These are phyloP conservation scores for Rhinocladiella similis DNA, from an alignment of 2,329 filamentous ascomycete genomes.

Conservation along the genomic window DNA sequence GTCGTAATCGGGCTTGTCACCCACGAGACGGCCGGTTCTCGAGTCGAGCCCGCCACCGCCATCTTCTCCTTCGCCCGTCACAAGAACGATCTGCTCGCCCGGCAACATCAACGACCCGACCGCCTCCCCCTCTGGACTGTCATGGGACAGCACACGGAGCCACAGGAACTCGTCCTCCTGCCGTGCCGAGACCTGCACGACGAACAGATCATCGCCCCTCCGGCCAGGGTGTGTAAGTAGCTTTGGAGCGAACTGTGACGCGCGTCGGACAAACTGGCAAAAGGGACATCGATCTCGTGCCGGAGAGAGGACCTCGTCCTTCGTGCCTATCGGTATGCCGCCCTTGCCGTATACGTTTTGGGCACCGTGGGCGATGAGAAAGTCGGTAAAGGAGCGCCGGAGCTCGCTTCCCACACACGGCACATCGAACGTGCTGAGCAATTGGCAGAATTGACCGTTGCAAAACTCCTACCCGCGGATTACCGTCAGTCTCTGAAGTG, in stretches of 20 bases:
- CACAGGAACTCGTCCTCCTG: not conserved
- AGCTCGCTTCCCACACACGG: not conserved
- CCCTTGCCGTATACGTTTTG: not conserved
- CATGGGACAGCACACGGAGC: not conserved
- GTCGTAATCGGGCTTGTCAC: not conserved
- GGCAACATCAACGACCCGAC: not conserved
- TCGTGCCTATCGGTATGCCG: not conserved
- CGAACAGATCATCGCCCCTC: not conserved
- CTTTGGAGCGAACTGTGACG: not conserved
- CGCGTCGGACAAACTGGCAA: not conserved
- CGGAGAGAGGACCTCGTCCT: not conserved
- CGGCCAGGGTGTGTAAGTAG: not conserved
- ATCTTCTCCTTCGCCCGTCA: not conserved
- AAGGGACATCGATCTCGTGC: not conserved
- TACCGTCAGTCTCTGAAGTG: not conserved
- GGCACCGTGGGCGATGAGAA: not conserved
- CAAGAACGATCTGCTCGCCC: not conserved
- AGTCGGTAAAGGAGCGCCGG: not conserved
- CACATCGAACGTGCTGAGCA: not conserved
- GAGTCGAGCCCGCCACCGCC: not conserved
- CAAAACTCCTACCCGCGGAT: not conserved
- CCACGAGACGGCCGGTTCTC: not conserved
- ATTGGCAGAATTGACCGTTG: not conserved
- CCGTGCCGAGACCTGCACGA: not conserved
- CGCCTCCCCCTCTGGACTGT: not conserved